Percentiles rank a stretch among this genome's conserved stretches.
These are phyloP conservation scores for Pythium chondricola DNA, from an alignment of 352 stramenopile species.

Conservation along the genomic window DNA sequence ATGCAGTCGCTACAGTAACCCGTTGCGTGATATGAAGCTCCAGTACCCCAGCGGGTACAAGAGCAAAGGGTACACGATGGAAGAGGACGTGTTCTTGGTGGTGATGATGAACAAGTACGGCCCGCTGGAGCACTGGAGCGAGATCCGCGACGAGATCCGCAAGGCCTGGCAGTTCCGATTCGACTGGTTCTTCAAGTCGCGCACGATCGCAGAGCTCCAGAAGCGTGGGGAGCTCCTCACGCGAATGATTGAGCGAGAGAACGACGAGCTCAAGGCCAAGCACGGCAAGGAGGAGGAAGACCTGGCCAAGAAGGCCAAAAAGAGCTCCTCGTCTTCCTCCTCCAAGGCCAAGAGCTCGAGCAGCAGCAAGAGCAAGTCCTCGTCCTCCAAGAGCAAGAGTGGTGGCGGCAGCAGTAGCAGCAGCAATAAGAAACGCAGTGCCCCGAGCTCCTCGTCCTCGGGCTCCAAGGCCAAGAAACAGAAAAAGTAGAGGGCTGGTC, in stretches of 20 bases:
- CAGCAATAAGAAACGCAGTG: constrained; percentile 72
- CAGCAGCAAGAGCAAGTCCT: constrained; percentile 39
- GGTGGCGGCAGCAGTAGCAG: constrained; percentile 40
- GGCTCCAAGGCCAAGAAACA: constrained; percentile 70
- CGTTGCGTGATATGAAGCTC: constrained; percentile 85
- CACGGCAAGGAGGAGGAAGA: constrained; percentile 67
- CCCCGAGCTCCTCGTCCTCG: constrained; percentile 23
- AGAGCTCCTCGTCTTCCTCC: constrained; percentile 34
- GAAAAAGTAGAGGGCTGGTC: constrained; percentile 37
- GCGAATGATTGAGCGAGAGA: constrained; percentile 92
- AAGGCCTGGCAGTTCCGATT: constrained; percentile 98
- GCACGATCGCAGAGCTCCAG: constrained; percentile 95
- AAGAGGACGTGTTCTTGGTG: constrained; percentile 98
- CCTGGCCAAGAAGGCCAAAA: constrained; percentile 73
- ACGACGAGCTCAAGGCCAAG: constrained; percentile 83
- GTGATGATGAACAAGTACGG: constrained; percentile 99
- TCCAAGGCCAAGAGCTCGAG: constrained; percentile 62
- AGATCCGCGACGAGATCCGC: constrained; percentile 97
- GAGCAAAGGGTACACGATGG: constrained; percentile 93
- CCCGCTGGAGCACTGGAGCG: constrained; percentile 93
- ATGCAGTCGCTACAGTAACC: constrained; percentile 91
- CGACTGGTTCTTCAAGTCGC: constrained; percentile 99
- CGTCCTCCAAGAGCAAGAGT: constrained; percentile 23
- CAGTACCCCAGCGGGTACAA: constrained; percentile 88
- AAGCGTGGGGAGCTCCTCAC: constrained; percentile 95